Evolutionary conservation across 139 green algal genomes (phyloP), one percentile per base, ranked within the genome.

Genomic region (Closterium sp.): DNA sequence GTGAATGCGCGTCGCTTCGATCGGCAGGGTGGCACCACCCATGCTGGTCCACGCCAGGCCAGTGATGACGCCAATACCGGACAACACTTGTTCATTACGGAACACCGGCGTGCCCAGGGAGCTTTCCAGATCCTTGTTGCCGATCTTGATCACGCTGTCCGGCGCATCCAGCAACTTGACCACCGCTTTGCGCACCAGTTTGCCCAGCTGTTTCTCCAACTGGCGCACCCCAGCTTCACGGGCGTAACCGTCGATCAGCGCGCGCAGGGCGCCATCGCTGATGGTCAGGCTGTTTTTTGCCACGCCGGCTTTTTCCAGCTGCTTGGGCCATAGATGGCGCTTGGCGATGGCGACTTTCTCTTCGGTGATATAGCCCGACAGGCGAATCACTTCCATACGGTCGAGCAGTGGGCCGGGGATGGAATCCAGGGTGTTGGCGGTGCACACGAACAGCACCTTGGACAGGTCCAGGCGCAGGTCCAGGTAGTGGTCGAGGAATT

Each of bases 341-440:
- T n/a, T n/a, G n/a, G 97, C 97, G 91, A 99, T 99, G 89, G 95
- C 93, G n/a, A 94, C 64, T 96, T 99, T 99, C 95, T 99, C 98
- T 34, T 97, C 95, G 4, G 96, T 94, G 34, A 97, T 98, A 95
- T 99, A 99, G 19, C 97, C 97, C 19, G 93, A 94, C 9, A 98
- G 91, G 25, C 95, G 84, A 64, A 97, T 97, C 64, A 98, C 95
- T 95, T 99, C 98, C 98, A 99, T 99, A 76, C 98, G 95, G 94
- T 99, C 98, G 84, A 98, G 95, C 94, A 99, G 95, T 10, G 97
- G 97, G 2, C 94, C 95, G 0, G 97, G 97, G 88, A 99, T 99
- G 91, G 97, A 98, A n/a, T 89, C 36, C 9, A 87, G 5, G 84
- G 30, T 32, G 88, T 95, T 95, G 21, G 93, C 93, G 30, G 93